Percentiles rank a stretch among this genome's conserved stretches.
These are phyloP conservation scores for Colletotrichum destructivum DNA, from an alignment of 2,329 filamentous ascomycete species.

Conservation along the genomic window DNA sequence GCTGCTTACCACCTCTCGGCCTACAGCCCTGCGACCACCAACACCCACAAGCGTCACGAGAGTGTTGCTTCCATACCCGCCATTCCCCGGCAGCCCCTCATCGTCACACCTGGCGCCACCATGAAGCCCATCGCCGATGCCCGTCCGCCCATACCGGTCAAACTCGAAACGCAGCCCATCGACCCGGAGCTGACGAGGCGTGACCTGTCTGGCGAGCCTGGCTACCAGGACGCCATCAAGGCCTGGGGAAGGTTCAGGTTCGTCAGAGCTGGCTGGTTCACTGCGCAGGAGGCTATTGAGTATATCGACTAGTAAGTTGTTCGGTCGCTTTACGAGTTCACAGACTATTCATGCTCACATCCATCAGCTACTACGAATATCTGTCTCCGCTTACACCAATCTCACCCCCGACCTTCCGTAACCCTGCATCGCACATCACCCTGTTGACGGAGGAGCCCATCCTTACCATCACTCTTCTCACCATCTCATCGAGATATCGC, in stretches of 20 bases:
- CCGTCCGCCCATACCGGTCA: conserved; percentile 32
- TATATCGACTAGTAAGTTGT: conserved; percentile 88
- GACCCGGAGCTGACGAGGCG: conserved; percentile 63
- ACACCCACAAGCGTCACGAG: conserved; percentile 50
- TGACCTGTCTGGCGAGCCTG: conserved; percentile 63
- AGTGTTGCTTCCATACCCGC: conserved; percentile 48
- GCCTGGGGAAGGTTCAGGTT: conserved; percentile 96
- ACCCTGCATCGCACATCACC: conserved; percentile 83
- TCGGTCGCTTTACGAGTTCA: background rate
- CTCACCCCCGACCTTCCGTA: conserved; percentile 89
- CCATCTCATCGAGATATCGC: conserved; percentile 90
- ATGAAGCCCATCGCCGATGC: conserved; percentile 29
- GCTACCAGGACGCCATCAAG: conserved; percentile 79
- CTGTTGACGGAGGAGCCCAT: conserved; percentile 94
- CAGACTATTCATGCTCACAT: conserved; percentile 23
- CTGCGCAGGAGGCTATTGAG: conserved; percentile 89
- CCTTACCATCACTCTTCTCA: conserved; percentile 90
- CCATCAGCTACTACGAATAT: conserved; percentile 85
- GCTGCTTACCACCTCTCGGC: conserved; percentile 40
- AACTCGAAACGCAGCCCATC: conserved; percentile 57
- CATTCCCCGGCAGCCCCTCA: conserved; percentile 37
- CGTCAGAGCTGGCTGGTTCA: conserved; percentile 97
- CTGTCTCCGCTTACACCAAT: conserved; percentile 94
- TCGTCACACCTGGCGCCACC: conserved; percentile 40
- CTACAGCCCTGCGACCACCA: conserved; percentile 34